These are phyloP conservation scores for Carnegiea gigantea DNA, from an alignment of 179 eudicot genomes.

Conservation along the genomic window DNA sequence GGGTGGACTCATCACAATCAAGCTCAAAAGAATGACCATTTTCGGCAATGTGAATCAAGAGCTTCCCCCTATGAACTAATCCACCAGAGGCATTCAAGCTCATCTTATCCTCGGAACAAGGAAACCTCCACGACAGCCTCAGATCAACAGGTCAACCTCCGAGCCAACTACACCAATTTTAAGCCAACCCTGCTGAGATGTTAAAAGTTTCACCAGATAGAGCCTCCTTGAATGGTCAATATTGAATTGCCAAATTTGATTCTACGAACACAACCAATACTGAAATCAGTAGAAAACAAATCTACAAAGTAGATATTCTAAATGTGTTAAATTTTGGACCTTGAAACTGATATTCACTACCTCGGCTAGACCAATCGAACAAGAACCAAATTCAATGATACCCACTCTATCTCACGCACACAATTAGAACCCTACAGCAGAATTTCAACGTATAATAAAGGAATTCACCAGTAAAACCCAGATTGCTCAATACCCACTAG, in stretches of 20 bases:
- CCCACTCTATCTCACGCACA: slow-evolving; percentile 4
- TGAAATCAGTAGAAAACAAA: slow-evolving; percentile 2
- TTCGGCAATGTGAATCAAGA: slow-evolving; percentile 81
- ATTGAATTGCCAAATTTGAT: neutral
- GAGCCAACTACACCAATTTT: neutral
- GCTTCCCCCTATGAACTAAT: slow-evolving; percentile 53
- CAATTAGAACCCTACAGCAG: slow-evolving; percentile 11
- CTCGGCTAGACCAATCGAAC: neutral
- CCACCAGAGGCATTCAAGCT: slow-evolving; percentile 54
- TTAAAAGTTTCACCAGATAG: neutral
- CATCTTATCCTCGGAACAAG: slow-evolving; percentile 39
- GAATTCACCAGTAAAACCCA: slow-evolving; percentile 1
- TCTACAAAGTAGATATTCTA: neutral
- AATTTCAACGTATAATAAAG: slow-evolving; percentile 4
- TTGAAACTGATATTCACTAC: neutral
- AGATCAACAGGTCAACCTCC: neutral
- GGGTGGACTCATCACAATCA: slow-evolving; percentile 68
- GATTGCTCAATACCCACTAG: slow-evolving; percentile 20
- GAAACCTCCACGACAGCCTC: neutral
- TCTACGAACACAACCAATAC: neutral
- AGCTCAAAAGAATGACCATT: slow-evolving; percentile 81
- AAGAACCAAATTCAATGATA: neutral
- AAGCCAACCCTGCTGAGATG: neutral
- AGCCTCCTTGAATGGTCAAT: slow-evolving; percentile 7
- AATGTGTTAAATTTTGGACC: slow-evolving; percentile 6